A percentile compares a stretch with the other conserved stretches of the same genome.
These are phyloP conservation scores for Platismatia glauca DNA, from an alignment of 495 filamentous ascomycete genomes.

Conservation along the genomic window DNA sequence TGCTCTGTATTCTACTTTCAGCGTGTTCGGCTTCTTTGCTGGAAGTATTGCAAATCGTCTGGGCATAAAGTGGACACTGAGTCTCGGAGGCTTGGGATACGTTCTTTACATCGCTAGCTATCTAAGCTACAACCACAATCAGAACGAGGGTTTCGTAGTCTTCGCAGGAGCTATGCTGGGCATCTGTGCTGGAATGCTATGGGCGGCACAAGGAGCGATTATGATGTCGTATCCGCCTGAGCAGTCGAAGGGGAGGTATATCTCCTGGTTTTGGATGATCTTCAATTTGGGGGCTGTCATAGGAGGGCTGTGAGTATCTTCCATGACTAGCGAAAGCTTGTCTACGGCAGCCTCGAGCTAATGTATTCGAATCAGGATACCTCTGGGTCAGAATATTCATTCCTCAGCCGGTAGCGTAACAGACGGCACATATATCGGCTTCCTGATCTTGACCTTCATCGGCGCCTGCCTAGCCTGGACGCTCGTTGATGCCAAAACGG, in stretches of 20 bases:
- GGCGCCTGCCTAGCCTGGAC: slow-evolving; percentile 52
- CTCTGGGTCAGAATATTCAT: slow-evolving; percentile 41
- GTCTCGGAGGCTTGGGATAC: slow-evolving; percentile 41
- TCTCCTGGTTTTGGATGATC: slow-evolving; percentile 45
- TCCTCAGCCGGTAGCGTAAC: slow-evolving; percentile 33
- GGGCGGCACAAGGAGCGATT: slow-evolving; percentile 45
- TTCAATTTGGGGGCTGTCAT: slow-evolving; percentile 46
- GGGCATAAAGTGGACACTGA: slow-evolving; percentile 36
- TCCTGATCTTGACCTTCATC: slow-evolving; percentile 40
- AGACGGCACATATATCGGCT: slow-evolving; percentile 45
- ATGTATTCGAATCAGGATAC: slow-evolving; percentile 36
- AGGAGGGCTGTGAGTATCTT: slow-evolving; percentile 37
- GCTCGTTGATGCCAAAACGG: slow-evolving; percentile 50
- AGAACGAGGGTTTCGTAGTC: slow-evolving; percentile 65
- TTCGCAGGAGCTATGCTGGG: slow-evolving; percentile 48
- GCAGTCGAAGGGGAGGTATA: slow-evolving; percentile 40
- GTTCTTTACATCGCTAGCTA: slow-evolving; percentile 38
- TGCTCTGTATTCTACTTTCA: slow-evolving; percentile 55
- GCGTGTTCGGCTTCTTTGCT: slow-evolving; percentile 46
- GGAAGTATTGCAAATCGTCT: slow-evolving; percentile 42
- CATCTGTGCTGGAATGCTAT: slow-evolving; percentile 41
- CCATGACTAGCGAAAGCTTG: too few species aligned
- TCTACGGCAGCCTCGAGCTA: background rate
- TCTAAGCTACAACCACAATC: slow-evolving; percentile 58
- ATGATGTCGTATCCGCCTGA: slow-evolving; percentile 47